Evolutionary conservation across 257 asterid species (phyloP), one percentile per base, ranked within the genome.

Genomic region (Haberlea rhodopensis): DNA sequence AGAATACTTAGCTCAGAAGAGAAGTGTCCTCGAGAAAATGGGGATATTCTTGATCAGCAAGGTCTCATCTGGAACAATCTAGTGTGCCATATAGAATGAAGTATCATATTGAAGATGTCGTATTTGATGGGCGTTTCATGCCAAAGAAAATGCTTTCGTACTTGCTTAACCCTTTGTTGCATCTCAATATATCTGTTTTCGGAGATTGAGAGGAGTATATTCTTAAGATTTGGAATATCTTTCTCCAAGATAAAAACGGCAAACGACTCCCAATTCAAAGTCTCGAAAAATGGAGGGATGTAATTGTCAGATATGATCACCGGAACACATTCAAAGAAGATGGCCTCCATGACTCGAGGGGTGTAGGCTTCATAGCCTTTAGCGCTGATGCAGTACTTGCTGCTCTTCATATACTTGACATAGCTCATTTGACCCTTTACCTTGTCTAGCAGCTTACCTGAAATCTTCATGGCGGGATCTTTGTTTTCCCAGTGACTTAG

Each of bases 321-420:
- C 0, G 96, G 94, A 43, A 89, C 94, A 31, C 96, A 89, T 45
- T 77, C 89, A 20, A 81, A 72, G 68, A 79, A 80, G 40, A 89
- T 85, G 32, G 96, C 85, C 76, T 89, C 96, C 8, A 95, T 6
- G 0, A 87, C 78, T 63, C 96, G 69, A n/a, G 96, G 96, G 21
- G 89, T 89, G 69, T 81, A 78, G 63, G 85, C 82, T 65, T 83
- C 95, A 48, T 80, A 87, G 3, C 96, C 96, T 73, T 78, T 83
- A 11, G 95, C 89, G 26, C 94, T 81, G 24, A 89, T 71, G 82
- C 95, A 89, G 71, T 82, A 89, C 27, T 80, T 89, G 82, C 91
- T 89, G 80, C 80, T 83, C 76, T 72, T 85, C 96, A 89, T 87
- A 83, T 83, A 82, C 60, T 72, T 66, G 11, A 21, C 48, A 26